A percentile compares a stretch with the other conserved stretches of the same genome.
phyloP scores from a whole-genome alignment of 306 rosid genomes.

The Cucurbita maxima region DNA sequence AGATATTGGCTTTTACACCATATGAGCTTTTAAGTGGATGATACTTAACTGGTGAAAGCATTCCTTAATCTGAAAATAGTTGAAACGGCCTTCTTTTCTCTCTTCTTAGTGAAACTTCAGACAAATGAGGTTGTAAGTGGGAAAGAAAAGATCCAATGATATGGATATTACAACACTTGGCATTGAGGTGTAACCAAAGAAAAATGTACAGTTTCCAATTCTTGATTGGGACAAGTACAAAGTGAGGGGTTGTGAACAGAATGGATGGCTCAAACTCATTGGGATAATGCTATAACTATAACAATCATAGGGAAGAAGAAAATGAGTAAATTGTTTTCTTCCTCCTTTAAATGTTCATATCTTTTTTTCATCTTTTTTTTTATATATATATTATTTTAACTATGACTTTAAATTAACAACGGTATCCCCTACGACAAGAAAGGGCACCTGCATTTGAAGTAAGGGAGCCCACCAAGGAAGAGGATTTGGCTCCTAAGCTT shows the following conservation, averaged over 20 bases:
- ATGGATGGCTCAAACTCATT: conserved; percentile 28
- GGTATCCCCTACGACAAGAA: conserved; percentile 41
- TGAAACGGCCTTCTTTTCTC: too few species aligned
- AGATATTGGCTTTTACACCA: too few species aligned
- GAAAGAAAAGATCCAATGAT: not conserved
- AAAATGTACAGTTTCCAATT: conserved; percentile 51
- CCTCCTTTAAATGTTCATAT: conserved; percentile 20
- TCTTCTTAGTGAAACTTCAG: too few species aligned
- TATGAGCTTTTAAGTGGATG: too few species aligned
- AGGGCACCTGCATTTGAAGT: conserved; percentile 74
- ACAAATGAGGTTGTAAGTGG: too few species aligned
- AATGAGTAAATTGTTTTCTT: conserved; percentile 31
- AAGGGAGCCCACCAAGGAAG: conserved; percentile 59
- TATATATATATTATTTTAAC: not conserved
- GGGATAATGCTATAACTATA: conserved; percentile 29
- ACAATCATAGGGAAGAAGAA: conserved; percentile 35
- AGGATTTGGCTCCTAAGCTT: conserved; percentile 92
- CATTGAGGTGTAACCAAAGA: conserved; percentile 3
- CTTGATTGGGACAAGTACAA: conserved; percentile 36
- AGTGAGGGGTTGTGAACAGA: conserved; percentile 20
- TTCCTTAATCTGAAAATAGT: too few species aligned
- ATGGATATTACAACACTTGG: conserved; percentile 13
- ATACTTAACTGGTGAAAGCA: too few species aligned
- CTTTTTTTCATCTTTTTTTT: not conserved
- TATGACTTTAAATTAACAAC: conserved; percentile 36